Conservation (phyloP, 306 rosid species). For the Acacia crassicarpa region DNA sequence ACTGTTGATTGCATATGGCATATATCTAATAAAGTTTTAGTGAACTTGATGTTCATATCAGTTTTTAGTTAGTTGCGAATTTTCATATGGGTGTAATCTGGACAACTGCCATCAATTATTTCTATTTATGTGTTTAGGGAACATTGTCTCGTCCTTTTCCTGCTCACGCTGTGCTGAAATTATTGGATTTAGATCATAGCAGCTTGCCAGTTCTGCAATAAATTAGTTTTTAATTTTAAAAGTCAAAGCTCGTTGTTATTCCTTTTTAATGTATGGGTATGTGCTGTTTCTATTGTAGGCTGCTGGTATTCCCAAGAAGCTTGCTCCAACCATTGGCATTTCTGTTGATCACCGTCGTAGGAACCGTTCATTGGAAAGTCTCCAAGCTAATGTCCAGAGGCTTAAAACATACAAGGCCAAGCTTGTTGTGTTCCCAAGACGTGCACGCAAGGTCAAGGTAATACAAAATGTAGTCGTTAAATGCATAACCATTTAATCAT, state of each 20-base stretch:
- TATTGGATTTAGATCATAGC: not conserved
- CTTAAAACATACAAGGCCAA: slow-evolving; percentile 58
- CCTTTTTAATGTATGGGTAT: not conserved
- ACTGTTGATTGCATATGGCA: not conserved
- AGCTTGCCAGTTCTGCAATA: not conserved
- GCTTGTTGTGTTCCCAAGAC: slow-evolving; percentile 58
- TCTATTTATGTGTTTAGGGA: not conserved
- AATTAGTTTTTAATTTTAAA: not conserved
- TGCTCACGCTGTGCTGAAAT: not conserved
- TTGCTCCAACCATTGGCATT: slow-evolving; percentile 53
- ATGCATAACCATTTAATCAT: not conserved
- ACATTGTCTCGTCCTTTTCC: not conserved
- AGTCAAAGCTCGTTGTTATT: not conserved
- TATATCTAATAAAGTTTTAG: not conserved
- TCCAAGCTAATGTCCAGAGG: slow-evolving; percentile 51
- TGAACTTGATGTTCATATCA: not conserved
- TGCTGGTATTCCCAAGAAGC: slow-evolving; percentile 52
- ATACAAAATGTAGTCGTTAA: not conserved
- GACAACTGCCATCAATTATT: not conserved
- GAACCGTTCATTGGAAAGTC: slow-evolving; percentile 49
- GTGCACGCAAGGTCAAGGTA: slow-evolving; percentile 46
- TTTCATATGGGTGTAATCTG: not conserved
- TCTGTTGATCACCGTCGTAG: slow-evolving; percentile 55
- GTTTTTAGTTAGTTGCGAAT: not conserved
- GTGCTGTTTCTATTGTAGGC: slow-evolving; percentile 26